Evolutionary conservation across 352 stramenopile species (phyloP), one percentile per base, ranked within the genome.

Genomic region (Sclerospora graminicola): DNA sequence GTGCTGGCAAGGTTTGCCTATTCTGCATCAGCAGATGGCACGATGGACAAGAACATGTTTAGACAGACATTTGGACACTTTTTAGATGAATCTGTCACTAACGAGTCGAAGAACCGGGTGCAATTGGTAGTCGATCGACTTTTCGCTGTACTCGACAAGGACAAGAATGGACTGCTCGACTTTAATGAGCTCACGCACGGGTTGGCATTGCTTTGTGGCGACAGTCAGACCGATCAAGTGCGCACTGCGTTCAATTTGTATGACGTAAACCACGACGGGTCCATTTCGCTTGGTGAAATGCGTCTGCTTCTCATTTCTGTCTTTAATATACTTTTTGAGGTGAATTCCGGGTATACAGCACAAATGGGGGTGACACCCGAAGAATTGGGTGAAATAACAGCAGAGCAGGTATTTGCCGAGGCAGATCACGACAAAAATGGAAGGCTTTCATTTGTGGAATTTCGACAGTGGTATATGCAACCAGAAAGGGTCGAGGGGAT

Each of bases 241-340:
- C 69, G 65, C n/a, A 60, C 79, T 2, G 80, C 82, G 2, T 95
- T 95, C 35, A 80, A 73, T 19, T 53, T 95, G 19, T 94, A 93
- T 51, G 83, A 94, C 45, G 61, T 90, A 21, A 92, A 95, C 53
- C 69, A 84, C 27, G 82, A 94, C 42, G 84, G 82, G 8, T 82
- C 63, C 34, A 94, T 95, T 35, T 89, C 76, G 13, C 48, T 95
- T 7, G 66, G 67, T 5, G 84, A 94, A 48, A 93, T 93, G 79
- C 64, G 70, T 6, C 36, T 89, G 18, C 94, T 89, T 41, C 51
- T 95, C 26, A 88, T 67, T 18, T 83, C 75, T 1, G 71, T 95
- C 0, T 94, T 94, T 47, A 88, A 89, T 37, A 77, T 94, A 13
- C 60, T 95, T 5, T 93, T 86, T 38, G 78, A 92, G 49, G 68